phyloP scores from a whole-genome alignment of 768 basidiomycete genomes.

The Lentinula guzmanii region DNA sequence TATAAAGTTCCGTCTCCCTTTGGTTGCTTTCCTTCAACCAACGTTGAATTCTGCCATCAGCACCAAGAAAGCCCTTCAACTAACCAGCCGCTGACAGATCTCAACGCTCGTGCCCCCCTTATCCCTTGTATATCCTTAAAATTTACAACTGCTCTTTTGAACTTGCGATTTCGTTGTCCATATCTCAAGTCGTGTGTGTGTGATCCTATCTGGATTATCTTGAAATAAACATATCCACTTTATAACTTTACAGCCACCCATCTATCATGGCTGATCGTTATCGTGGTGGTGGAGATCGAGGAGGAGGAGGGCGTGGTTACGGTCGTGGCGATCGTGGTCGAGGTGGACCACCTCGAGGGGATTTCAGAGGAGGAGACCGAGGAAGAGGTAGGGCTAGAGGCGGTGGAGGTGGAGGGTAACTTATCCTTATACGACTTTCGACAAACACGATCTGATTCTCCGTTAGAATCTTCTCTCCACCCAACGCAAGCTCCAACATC shows the following conservation, averaged over 20 bases:
- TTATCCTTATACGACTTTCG: slow-evolving; percentile 12
- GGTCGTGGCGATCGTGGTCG: slow-evolving; percentile 17
- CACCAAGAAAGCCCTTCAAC: neutral
- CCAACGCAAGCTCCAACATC: slow-evolving; percentile 27
- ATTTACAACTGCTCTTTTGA: neutral
- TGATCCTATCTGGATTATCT: neutral
- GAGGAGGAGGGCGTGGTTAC: slow-evolving; percentile 21
- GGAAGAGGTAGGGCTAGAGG: slow-evolving; percentile 18
- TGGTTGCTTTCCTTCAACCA: neutral
- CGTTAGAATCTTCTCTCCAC: slow-evolving; percentile 34
- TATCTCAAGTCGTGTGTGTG: neutral
- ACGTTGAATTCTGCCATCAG: slow-evolving; percentile 6
- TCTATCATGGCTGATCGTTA: neutral
- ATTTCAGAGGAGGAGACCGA: slow-evolving; percentile 10
- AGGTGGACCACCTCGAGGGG: slow-evolving; percentile 20
- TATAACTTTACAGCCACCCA: neutral
- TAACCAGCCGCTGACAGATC: neutral
- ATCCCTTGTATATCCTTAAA: neutral
- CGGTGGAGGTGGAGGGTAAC: slow-evolving; percentile 24
- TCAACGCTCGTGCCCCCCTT: neutral
- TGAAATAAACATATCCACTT: too few relatives aligned
- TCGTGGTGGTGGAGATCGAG: slow-evolving; percentile 4
- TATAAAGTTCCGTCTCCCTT: neutral
- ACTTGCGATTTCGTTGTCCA: neutral
- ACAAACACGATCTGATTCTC: slow-evolving; percentile 9